Evolutionary conservation across 2,329 filamentous ascomycete species (phyloP).

Genomic region (Harringtonia lauricola): DNA sequence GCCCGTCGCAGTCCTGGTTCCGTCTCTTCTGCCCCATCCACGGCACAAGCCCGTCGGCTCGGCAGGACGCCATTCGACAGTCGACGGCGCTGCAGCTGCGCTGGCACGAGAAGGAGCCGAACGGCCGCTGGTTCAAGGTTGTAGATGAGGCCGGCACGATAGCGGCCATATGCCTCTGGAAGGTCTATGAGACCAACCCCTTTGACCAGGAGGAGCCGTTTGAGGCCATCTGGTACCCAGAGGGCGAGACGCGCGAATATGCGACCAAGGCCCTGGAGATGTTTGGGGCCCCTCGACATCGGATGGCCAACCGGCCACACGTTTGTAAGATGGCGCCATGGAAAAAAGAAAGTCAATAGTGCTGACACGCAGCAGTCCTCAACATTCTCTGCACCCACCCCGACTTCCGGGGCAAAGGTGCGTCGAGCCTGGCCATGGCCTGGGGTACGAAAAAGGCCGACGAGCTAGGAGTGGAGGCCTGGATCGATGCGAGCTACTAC

Average conservation of each 20-base stretch:
- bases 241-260: constrained; percentile 1
- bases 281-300: background rate
- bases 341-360: background rate
- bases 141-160: constrained; percentile 3
- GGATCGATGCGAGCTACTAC: background rate
- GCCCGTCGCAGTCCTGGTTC: background rate
- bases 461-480: background rate
- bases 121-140: background rate
- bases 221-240: background rate
- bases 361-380: background rate
- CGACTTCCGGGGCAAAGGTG: background rate
- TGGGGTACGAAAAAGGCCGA: constrained; percentile 1
- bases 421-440: background rate
- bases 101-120: background rate
- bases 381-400: constrained; percentile 2
- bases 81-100: background rate
- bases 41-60: background rate
- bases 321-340: background rate
- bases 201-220: background rate
- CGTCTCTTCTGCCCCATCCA: background rate
- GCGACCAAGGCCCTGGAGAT: background rate
- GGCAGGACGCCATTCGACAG: background rate
- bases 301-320: background rate
- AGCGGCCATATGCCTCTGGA: constrained; percentile 1
- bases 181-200: background rate